A percentile compares a stretch with the other conserved stretches of the same genome.
Conservation (phyloP, 2,329 filamentous ascomycete genomes). For the Paramyrothecium sp. region DNA sequence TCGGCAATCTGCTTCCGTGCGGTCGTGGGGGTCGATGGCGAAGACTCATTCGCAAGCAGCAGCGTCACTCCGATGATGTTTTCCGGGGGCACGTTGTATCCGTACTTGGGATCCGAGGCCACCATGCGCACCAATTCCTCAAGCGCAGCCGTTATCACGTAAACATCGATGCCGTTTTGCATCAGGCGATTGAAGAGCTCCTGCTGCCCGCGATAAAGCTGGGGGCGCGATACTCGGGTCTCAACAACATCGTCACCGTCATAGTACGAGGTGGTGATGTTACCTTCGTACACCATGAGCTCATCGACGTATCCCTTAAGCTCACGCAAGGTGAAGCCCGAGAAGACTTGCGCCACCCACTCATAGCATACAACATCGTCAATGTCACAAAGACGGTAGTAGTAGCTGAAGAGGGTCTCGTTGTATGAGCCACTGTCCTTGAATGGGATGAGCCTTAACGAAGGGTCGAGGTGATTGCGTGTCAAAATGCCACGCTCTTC, state of each 20-base stretch:
- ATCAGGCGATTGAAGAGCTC: slow-evolving; percentile 43
- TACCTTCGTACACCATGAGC: slow-evolving; percentile 39
- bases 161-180: slow-evolving; percentile 41
- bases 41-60: slow-evolving; percentile 26
- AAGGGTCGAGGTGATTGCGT: slow-evolving; percentile 37
- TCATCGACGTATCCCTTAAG: slow-evolving; percentile 46
- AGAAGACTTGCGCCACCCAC: slow-evolving; percentile 39
- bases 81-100: slow-evolving; percentile 41
- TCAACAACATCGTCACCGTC: slow-evolving; percentile 27
- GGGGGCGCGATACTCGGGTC: slow-evolving; percentile 29
- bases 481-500: slow-evolving; percentile 39
- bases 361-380: slow-evolving; percentile 41
- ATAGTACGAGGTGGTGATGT: slow-evolving; percentile 34
- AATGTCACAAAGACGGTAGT: slow-evolving; percentile 39
- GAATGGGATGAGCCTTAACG: slow-evolving; percentile 39
- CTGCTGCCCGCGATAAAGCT: slow-evolving; percentile 35
- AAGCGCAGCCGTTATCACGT: slow-evolving; percentile 38
- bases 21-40: slow-evolving; percentile 27
- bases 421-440: slow-evolving; percentile 33
- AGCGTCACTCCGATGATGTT: slow-evolving; percentile 43
- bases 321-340: slow-evolving; percentile 40
- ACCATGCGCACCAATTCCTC: slow-evolving; percentile 46
- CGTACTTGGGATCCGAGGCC: slow-evolving; percentile 41
- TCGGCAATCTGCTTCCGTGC: slow-evolving; percentile 37
- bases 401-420: slow-evolving; percentile 44